Conservation (phyloP, 306 rosid genomes). For the Cicer bijugum region DNA sequence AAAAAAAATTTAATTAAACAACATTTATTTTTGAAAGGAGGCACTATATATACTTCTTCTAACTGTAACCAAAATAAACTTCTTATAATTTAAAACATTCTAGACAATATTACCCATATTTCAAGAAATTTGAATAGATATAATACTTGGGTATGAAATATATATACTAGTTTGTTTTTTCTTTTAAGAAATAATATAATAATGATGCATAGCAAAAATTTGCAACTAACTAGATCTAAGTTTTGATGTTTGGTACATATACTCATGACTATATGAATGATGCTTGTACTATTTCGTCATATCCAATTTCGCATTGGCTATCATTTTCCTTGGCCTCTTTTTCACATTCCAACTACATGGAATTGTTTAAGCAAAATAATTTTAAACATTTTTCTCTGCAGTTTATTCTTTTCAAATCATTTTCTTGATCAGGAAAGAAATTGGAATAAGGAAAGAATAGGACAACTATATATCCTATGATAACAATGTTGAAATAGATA, state of each 20-base stretch:
- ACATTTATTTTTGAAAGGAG: too few relatives aligned
- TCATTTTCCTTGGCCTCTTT: constrained; percentile 39
- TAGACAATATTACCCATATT: too few relatives aligned
- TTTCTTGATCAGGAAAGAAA: constrained; percentile 45
- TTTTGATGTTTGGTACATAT: constrained; percentile 19
- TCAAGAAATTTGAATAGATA: too few relatives aligned
- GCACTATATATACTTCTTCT: too few relatives aligned
- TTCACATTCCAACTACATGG: constrained; percentile 35
- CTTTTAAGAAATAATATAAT: too few relatives aligned
- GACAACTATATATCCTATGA: constrained; percentile 45
- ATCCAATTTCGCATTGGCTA: constrained; percentile 11
- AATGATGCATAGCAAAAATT: too few relatives aligned
- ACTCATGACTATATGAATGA: not conserved
- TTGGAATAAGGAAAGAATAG: constrained; percentile 38
- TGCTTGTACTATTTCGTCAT: constrained; percentile 36
- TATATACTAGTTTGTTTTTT: too few relatives aligned
- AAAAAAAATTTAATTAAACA: too few relatives aligned
- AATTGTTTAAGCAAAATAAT: constrained; percentile 36
- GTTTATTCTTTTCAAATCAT: constrained; percentile 47
- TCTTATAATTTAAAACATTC: too few relatives aligned
- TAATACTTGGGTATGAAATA: too few relatives aligned
- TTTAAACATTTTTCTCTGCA: constrained; percentile 11
- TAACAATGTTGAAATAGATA: constrained; percentile 49
- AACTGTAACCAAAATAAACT: too few relatives aligned
- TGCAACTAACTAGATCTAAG: constrained; percentile 16